A percentile compares a stretch with the other conserved stretches of the same genome.
Evolutionary conservation across 257 asterid genomes (phyloP).

Genomic region (Scutellaria baicalensis): DNA sequence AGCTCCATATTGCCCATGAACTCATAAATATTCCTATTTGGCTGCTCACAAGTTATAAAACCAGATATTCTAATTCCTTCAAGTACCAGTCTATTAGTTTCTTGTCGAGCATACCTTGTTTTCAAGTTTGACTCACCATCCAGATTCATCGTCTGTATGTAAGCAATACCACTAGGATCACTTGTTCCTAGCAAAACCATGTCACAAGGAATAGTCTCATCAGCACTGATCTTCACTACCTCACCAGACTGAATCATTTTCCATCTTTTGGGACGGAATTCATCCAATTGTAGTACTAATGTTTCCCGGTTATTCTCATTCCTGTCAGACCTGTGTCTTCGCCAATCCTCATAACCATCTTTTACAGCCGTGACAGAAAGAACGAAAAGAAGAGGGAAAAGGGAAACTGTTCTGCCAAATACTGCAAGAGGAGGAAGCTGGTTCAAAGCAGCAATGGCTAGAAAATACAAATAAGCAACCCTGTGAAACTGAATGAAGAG

Average conservation of each 20-base stretch:
- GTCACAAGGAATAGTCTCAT: constrained; percentile 97
- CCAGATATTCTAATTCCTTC: constrained; percentile 64
- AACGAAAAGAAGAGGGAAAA: constrained; percentile 93
- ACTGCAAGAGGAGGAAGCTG: constrained; percentile 99
- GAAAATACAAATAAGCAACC: constrained; percentile 91
- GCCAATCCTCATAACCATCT: constrained; percentile 99
- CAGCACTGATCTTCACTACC: constrained; percentile 70
- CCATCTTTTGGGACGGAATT: constrained; percentile 66
- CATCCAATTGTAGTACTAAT: constrained; percentile 60
- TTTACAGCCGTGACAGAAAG: constrained; percentile 94
- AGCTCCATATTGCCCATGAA: constrained; percentile 92
- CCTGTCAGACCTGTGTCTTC: constrained; percentile 97
- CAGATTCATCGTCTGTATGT: constrained; percentile 96
- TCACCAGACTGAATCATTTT: constrained; percentile 79
- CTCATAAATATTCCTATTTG: constrained; percentile 93
- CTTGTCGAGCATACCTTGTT: constrained; percentile 99
- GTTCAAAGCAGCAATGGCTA: constrained; percentile 89
- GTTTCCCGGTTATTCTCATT: constrained; percentile 95
- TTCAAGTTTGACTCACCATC: constrained; percentile 99
- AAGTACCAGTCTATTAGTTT: constrained; percentile 59
- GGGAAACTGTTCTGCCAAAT: constrained; percentile 95
- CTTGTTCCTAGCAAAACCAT: constrained; percentile 86
- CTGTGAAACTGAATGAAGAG: constrained; percentile 93
- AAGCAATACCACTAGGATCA: constrained; percentile 94
- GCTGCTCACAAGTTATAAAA: constrained; percentile 87